A percentile compares a stretch with the other conserved stretches of the same genome.
Conservation (phyloP, 2,329 filamentous ascomycete species). For the Diaporthe citrichinensis region DNA sequence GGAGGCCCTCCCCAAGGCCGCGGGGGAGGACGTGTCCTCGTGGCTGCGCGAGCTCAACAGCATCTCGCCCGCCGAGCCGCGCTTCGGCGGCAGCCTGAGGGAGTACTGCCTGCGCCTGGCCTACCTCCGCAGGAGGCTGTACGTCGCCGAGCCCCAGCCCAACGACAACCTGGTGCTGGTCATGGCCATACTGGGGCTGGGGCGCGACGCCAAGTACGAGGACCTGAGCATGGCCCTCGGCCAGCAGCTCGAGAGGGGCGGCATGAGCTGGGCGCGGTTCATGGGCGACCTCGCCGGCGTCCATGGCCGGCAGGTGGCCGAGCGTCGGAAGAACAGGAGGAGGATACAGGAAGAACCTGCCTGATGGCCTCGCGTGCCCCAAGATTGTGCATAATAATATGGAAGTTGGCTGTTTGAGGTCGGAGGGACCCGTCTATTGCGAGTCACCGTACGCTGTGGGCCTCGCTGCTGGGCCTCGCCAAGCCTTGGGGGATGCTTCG, state of each 20-base stretch:
- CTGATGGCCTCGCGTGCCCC: not conserved
- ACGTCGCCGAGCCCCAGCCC: conserved; percentile 40
- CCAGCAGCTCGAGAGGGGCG: conserved; percentile 40
- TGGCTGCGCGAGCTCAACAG: conserved; percentile 39
- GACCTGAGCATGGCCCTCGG: conserved; percentile 38
- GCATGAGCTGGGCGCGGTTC: conserved; percentile 37
- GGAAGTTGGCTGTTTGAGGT: not conserved
- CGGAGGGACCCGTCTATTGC: not conserved
- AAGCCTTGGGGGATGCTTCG: not conserved
- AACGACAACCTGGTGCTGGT: conserved; percentile 42
- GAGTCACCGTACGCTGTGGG: not conserved
- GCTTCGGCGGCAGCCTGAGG: conserved; percentile 39
- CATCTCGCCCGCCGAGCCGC: conserved; percentile 36
- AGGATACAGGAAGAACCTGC: conserved; percentile 11
- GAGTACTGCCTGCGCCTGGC: conserved; percentile 35
- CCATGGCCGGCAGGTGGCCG: conserved; percentile 38
- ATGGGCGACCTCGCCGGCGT: conserved; percentile 39
- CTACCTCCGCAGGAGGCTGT: conserved; percentile 39
- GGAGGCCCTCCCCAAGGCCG: conserved; percentile 36
- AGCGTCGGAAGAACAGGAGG: conserved; percentile 29
- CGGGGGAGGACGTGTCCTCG: conserved; percentile 35
- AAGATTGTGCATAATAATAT: too few species aligned
- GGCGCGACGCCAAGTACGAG: conserved; percentile 36
- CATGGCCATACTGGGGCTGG: conserved; percentile 40
- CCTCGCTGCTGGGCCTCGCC: not conserved